phyloP scores from a whole-genome alignment of 257 asterid genomes.

The Leonotis leonurus region DNA sequence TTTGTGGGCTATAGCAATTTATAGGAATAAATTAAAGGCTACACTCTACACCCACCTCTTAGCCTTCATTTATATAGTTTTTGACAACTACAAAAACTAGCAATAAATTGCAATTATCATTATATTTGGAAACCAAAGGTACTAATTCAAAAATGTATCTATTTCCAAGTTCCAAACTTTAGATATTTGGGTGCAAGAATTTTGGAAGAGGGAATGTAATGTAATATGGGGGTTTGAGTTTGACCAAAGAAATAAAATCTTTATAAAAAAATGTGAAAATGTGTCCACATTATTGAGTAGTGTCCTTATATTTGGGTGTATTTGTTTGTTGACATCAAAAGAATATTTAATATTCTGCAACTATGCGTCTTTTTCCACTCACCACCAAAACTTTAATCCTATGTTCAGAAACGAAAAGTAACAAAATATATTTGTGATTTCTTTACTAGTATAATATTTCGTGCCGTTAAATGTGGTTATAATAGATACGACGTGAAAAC shows the following conservation, averaged over 20 bases:
- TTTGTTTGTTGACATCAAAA: neutral
- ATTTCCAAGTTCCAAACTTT: too few species aligned
- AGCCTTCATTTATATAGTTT: neutral
- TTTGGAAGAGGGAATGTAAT: constrained; percentile 19
- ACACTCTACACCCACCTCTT: neutral
- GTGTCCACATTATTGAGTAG: neutral
- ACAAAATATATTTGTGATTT: neutral
- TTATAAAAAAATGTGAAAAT: neutral
- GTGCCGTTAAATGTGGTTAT: too few species aligned
- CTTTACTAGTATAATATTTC: too few species aligned
- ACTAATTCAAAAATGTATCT: too few species aligned
- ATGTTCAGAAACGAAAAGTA: neutral
- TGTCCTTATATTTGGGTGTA: neutral
- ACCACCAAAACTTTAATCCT: neutral
- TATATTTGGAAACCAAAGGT: neutral
- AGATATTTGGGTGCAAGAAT: constrained; percentile 2
- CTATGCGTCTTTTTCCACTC: neutral
- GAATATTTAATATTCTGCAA: neutral
- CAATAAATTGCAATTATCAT: too few species aligned
- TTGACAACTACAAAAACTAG: neutral
- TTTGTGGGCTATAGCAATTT: neutral
- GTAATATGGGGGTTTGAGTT: too few species aligned
- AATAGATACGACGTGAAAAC: too few species aligned
- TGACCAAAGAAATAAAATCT: neutral
- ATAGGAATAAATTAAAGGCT: neutral